Base-by-base conservation (phyloP, 2,329 filamentous ascomycete genomes). In the Pseudogymnoascus sp. region DNA sequence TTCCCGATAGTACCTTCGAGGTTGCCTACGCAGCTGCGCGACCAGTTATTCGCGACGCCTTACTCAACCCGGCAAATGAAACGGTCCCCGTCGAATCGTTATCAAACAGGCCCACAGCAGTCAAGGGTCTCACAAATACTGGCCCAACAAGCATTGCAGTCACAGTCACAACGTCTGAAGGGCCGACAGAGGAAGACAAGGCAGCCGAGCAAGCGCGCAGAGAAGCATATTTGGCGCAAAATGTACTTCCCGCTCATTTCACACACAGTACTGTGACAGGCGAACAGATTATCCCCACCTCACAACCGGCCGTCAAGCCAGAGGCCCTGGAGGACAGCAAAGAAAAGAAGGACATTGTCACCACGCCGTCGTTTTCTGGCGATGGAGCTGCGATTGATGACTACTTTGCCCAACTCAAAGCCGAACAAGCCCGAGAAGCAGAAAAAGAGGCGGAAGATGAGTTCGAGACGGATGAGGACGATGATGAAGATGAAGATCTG, bases 1-100 rank as follows among this genome's bases (percentile, higher is more conserved):
- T 95, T 5, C 90, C 90, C 1, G 87, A 87, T 66, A 88, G 89
- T 71, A 87, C 84, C 66, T 91, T 91, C 67, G 87, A 91, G 59
- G 80, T 83, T 21, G 89, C 89, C 2, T 78, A 89, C 25, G 79
- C 81, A 25, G 81, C 81, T 60, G 82, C 84, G 15, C 80, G 85
- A 12, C 85, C 86, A 2, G 83, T 92, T 27, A 75, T 84, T 61
- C 82, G 89, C 66, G 85, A 89, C 66, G 82, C 85, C 42, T 84
- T 83, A 9, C 81, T 75, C 58, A 79, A 92, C 72, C 87, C 88
- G 65, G 84, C 83, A 4, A 82, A 80, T 15, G 78, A 79, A 59
- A 86, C 84, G 5, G 78, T 83, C 35, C 81, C 84, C 17, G 79
- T 88, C 8, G 83, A 86, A 60, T 70, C 76, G 29, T 74, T 76